Evolutionary conservation across 208 protist species (phyloP).

Genomic region (Acanthamoeba lenticulata): DNA sequence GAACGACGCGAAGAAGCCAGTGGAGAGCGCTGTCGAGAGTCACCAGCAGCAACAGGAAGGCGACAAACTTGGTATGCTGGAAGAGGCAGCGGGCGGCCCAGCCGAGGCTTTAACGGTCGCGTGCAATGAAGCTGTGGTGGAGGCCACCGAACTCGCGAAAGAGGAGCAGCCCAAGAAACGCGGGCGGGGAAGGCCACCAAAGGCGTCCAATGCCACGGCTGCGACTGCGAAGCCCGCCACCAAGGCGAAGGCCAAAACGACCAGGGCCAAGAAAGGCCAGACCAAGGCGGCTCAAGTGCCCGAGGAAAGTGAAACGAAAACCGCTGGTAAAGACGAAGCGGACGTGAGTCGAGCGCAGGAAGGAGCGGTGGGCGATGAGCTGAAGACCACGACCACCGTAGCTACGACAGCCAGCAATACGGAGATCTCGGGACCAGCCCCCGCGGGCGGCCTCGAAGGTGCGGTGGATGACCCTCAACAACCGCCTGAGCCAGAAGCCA

Average conservation of each 20-base stretch:
- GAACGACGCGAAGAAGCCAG: slow-evolving; percentile 30
- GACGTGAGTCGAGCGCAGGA: background rate
- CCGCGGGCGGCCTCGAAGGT: background rate
- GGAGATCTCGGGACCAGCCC: too few relatives aligned
- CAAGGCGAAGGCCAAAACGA: background rate
- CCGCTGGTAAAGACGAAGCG: background rate
- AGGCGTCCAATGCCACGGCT: too few relatives aligned
- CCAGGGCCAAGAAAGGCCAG: background rate
- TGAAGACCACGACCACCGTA: too few relatives aligned
- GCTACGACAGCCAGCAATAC: too few relatives aligned
- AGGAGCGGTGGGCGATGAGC: too few relatives aligned
- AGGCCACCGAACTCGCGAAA: background rate
- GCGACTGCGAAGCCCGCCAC: background rate
- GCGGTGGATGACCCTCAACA: background rate
- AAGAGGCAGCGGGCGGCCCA: too few relatives aligned
- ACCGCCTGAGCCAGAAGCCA: background rate
- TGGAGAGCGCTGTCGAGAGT: background rate
- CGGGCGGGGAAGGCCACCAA: background rate
- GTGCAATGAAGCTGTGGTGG: background rate
- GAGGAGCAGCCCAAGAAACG: background rate
- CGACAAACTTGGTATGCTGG: too few relatives aligned
- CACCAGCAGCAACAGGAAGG: background rate
- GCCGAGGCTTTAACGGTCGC: too few relatives aligned
- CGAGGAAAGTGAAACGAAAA: background rate
- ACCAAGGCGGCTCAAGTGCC: background rate